Base-by-base conservation (phyloP, 1,284 basidiomycete species). In the Phlebopus sp. region DNA sequence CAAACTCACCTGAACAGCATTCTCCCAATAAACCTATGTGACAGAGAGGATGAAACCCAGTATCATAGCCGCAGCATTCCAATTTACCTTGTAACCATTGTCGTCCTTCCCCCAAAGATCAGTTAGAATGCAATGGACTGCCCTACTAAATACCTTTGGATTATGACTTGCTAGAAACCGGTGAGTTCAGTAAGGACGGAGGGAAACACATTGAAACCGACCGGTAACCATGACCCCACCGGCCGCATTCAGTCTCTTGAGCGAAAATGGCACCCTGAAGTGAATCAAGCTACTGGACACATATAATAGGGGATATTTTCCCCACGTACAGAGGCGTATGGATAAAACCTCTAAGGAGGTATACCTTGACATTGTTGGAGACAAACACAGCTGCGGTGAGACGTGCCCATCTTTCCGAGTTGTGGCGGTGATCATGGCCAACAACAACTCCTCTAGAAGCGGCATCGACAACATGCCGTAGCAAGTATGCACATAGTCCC, bases 171-270 rank as follows among this genome's bases (percentile, higher is more conserved):
- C 90, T 86, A 30, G 50, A 36, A 32, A 17, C 10, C 13, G 37
- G 43, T 48, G 25, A 50, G 34, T 14, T 49, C 14, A 4, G 14
- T 25, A 11, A 23, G 21, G 11, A n/a, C 2, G 7, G 23, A 21
- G 17, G 47, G n/a, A 34, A 35, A 44, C 7, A 23, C 21, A 19
- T 14, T 35, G 6, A 15, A 17, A 55, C 66, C 19, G 45, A 84
- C 86, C 86, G 53, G 91, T 93, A 46, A 93, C 86, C 91, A 93
- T 93, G 3, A 93, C 81, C 21, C 91, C 90, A 49, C 85, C 86
- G 3, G 84, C 84, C 6, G 90, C 88, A 15, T 71, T 69, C 34
- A 90, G 60, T 42, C 65, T 71, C 56, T 81, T 82, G 13, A 92
- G 77, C 29, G 79, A 78, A 63, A 91, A 92, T 0, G 91, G 91